These are phyloP conservation scores for Kodamaea sp. DNA, from an alignment of 1,139 yeast genomes.

Conservation along the genomic window DNA sequence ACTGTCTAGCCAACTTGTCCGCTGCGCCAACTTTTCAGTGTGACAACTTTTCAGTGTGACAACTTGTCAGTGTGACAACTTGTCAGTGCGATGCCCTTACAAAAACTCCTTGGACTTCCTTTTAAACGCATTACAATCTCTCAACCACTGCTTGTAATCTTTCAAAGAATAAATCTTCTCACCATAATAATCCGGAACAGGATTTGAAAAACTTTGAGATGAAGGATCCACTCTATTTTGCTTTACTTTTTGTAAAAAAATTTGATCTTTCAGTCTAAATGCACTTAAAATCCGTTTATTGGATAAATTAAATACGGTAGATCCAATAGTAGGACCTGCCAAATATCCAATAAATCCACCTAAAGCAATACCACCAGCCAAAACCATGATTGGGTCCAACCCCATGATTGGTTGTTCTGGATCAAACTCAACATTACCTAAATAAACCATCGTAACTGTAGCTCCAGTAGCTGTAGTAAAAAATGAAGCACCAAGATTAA, in stretches of 20 bases:
- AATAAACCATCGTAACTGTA: conserved; percentile 66
- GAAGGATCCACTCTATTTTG: conserved; percentile 88
- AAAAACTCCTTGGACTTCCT: conserved; percentile 81
- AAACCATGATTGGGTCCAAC: conserved; percentile 78
- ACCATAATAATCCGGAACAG: conserved; percentile 97
- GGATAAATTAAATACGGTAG: conserved; percentile 56
- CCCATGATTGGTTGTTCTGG: conserved; percentile 85
- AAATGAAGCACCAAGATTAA: conserved; percentile 65
- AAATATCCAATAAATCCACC: conserved; percentile 79
- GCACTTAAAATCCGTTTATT: conserved; percentile 45
- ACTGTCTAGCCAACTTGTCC: too few relatives aligned
- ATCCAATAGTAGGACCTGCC: conserved; percentile 81
- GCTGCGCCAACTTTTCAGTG: too few relatives aligned
- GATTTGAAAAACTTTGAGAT: conserved; percentile 88
- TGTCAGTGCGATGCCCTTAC: conserved; percentile 23
- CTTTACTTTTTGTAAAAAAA: conserved; percentile 69
- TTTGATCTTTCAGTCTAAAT: conserved; percentile 61
- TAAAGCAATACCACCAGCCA: conserved; percentile 60
- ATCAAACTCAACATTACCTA: conserved; percentile 82
- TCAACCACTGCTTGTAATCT: conserved; percentile 90
- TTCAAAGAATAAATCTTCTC: conserved; percentile 86
- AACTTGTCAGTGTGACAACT: too few relatives aligned
- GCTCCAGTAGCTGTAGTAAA: conserved; percentile 69
- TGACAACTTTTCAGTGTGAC: too few relatives aligned
- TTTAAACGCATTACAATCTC: conserved; percentile 89